A percentile compares a stretch with the other conserved stretches of the same genome.
Conservation (phyloP, 495 filamentous ascomycete genomes). For the Hypoxylon fuscum region DNA sequence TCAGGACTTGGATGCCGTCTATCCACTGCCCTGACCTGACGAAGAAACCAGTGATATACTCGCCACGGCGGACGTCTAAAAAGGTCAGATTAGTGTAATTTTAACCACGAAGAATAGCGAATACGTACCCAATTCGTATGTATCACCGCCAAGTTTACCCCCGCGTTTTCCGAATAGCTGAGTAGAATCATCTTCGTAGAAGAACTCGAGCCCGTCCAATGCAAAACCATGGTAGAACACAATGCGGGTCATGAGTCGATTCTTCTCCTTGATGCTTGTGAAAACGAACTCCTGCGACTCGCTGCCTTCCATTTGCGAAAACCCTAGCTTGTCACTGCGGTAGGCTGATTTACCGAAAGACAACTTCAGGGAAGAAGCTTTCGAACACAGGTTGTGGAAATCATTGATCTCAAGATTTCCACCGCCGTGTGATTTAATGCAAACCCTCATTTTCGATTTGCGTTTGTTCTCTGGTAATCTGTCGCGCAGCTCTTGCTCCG, state of each 20-base stretch:
- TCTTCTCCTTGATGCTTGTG: constrained; percentile 71
- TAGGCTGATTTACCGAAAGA: constrained; percentile 76
- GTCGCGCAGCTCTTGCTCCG: constrained; percentile 76
- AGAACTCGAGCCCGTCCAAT: constrained; percentile 89
- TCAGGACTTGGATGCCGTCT: constrained; percentile 90
- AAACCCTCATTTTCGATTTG: constrained; percentile 73
- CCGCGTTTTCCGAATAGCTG: constrained; percentile 91
- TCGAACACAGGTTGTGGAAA: constrained; percentile 71
- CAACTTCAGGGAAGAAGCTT: constrained; percentile 75
- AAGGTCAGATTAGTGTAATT: constrained; percentile 31
- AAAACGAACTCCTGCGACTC: constrained; percentile 78
- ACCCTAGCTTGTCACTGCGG: constrained; percentile 78
- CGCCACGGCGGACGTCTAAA: constrained; percentile 81
- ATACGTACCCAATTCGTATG: constrained; percentile 76
- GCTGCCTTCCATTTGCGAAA: constrained; percentile 75
- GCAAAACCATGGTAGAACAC: constrained; percentile 80
- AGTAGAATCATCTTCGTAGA: constrained; percentile 85
- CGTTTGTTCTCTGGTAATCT: constrained; percentile 74
- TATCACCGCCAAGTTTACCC: constrained; percentile 76
- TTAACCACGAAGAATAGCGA: not conserved
- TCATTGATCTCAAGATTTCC: constrained; percentile 79
- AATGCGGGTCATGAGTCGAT: constrained; percentile 77
- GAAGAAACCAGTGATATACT: constrained; percentile 88
- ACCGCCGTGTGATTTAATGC: constrained; percentile 76
- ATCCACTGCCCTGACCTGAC: constrained; percentile 85